A percentile compares a stretch with the other conserved stretches of the same genome.
Evolutionary conservation across 176 grass and related monocot species (phyloP).

Genomic region (Triticum timopheevii): DNA sequence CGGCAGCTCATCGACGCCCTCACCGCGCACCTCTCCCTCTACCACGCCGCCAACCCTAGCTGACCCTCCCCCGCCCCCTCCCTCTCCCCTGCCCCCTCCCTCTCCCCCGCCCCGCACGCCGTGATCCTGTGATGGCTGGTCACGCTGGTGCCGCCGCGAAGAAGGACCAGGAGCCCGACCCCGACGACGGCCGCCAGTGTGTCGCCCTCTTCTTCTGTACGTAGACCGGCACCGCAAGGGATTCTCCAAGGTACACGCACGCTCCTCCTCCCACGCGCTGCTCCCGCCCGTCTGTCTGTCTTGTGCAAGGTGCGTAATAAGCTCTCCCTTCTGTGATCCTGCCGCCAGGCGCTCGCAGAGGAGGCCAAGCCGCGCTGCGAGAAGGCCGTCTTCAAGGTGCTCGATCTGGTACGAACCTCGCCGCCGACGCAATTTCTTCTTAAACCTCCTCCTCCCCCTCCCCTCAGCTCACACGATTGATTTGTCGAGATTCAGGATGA

Average conservation of each 20-base stretch:
- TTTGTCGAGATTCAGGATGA: slow-evolving; percentile 57
- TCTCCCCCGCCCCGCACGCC: too few species aligned
- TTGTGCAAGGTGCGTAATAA: too few species aligned
- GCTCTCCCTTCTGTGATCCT: not conserved
- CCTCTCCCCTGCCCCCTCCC: too few species aligned
- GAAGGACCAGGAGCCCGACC: slow-evolving; percentile 37
- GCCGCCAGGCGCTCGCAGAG: slow-evolving; percentile 73
- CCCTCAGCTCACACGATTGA: not conserved
- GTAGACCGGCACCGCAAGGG: slow-evolving; percentile 89
- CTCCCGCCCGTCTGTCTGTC: too few species aligned
- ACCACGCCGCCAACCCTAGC: too few species aligned
- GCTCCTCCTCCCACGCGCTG: too few species aligned
- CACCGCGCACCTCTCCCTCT: too few species aligned
- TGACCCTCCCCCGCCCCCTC: too few species aligned
- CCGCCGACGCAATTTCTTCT: not conserved
- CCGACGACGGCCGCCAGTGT: slow-evolving; percentile 63
- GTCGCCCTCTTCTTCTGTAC: slow-evolving; percentile 86
- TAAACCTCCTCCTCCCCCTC: not conserved
- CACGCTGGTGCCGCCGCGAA: too few species aligned
- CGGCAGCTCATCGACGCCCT: too few species aligned
- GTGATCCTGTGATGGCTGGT: too few species aligned
- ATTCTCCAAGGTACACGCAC: slow-evolving; percentile 87
- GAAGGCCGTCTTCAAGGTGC: slow-evolving; percentile 77
- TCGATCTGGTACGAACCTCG: slow-evolving; percentile 64
- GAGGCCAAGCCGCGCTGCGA: slow-evolving; percentile 88